phyloP scores from a whole-genome alignment of 2,329 filamentous ascomycete genomes.

The Teratosphaeria gauchensis region DNA sequence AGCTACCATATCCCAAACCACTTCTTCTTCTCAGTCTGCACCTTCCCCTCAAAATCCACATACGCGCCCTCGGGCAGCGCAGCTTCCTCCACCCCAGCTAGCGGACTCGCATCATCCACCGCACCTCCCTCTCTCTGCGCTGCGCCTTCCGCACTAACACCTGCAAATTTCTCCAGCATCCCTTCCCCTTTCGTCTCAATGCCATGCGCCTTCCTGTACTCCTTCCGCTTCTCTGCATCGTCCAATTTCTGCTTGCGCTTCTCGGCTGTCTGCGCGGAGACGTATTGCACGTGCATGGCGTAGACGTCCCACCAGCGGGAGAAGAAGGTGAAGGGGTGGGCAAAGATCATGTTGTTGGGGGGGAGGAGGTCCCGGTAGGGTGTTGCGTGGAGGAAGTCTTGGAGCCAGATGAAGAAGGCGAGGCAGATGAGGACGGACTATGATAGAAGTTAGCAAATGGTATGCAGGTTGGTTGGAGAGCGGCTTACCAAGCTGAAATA shows the following conservation, averaged over 20 bases:
- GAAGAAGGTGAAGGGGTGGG: constrained; percentile 59
- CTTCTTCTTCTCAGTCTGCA: constrained; percentile 57
- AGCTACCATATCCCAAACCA: constrained; percentile 73
- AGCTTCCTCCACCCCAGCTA: constrained; percentile 25
- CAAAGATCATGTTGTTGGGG: constrained; percentile 55
- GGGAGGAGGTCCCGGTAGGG: constrained; percentile 74
- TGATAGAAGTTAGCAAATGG: neutral
- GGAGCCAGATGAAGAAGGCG: constrained; percentile 61
- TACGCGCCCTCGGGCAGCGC: constrained; percentile 30
- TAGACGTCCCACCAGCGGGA: constrained; percentile 61
- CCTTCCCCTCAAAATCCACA: constrained; percentile 32
- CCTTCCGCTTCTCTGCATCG: constrained; percentile 76
- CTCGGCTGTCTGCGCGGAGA: constrained; percentile 58
- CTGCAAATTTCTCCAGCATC: constrained; percentile 30
- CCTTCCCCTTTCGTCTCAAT: constrained; percentile 47
- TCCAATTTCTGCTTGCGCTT: constrained; percentile 65
- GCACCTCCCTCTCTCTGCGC: constrained; percentile 25
- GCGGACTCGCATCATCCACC: constrained; percentile 31
- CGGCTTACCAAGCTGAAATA: constrained; percentile 68
- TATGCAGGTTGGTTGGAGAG: too few species aligned
- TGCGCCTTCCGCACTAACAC: constrained; percentile 34
- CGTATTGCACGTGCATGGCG: constrained; percentile 64
- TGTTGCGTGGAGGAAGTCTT: constrained; percentile 70
- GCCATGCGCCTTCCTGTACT: constrained; percentile 80
- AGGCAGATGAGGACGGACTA: constrained; percentile 60